Percentiles rank a stretch among this genome's conserved stretches.
phyloP scores from a whole-genome alignment of 208 protist genomes.

The Leptomonas seymouri region DNA sequence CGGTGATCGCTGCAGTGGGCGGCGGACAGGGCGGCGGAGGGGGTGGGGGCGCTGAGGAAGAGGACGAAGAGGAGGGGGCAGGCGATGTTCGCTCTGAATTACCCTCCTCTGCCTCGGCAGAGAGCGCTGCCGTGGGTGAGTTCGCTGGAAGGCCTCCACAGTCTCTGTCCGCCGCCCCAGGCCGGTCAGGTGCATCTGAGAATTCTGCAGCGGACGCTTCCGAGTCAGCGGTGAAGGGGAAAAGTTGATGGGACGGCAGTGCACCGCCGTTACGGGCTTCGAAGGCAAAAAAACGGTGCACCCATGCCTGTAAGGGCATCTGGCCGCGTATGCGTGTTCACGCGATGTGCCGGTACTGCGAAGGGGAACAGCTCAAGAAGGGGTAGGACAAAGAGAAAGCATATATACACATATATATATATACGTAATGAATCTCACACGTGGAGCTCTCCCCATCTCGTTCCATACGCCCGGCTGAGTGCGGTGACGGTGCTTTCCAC shows the following conservation, averaged over 20 bases:
- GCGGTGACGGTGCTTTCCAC: too few relatives aligned
- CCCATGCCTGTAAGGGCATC: slow-evolving; percentile 1
- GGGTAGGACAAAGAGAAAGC: neutral
- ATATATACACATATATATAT: too few relatives aligned
- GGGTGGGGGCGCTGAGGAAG: neutral
- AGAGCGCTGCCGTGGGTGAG: too few relatives aligned
- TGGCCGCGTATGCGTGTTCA: neutral
- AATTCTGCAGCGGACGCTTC: neutral
- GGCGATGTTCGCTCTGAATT: neutral
- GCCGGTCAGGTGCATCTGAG: too few relatives aligned
- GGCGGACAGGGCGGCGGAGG: neutral
- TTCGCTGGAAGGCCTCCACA: too few relatives aligned
- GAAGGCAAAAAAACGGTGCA: neutral
- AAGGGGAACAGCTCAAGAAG: neutral
- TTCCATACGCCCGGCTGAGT: too few relatives aligned
- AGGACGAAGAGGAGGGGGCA: neutral
- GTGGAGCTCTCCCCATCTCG: too few relatives aligned
- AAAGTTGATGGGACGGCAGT: neutral
- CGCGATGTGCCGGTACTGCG: neutral
- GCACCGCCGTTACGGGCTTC: slow-evolving; percentile 14
- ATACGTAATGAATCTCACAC: too few relatives aligned
- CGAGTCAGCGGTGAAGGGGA: neutral
- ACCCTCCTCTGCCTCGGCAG: neutral
- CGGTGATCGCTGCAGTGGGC: slow-evolving; percentile 1
- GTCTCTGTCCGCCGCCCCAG: too few relatives aligned